Evolutionary conservation across 805 yeast genomes (phyloP).

Genomic region (Debaryomyces maramus): DNA sequence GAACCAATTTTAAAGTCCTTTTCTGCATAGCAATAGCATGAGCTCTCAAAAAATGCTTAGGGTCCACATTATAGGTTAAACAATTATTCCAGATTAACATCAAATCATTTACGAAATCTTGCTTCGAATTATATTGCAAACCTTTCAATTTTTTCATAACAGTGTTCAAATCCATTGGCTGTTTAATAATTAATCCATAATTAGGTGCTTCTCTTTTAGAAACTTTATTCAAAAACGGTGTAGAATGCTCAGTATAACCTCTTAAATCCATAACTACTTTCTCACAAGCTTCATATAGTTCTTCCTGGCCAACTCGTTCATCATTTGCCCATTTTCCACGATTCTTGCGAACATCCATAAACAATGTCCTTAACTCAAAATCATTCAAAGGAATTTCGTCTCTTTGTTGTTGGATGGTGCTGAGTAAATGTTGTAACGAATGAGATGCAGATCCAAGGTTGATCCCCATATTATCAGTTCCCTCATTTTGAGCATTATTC

Average conservation of each 20-base stretch:
- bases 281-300: conserved; percentile 95
- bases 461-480: conserved; percentile 24
- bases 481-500: conserved; percentile 9
- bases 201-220: conserved; percentile 98
- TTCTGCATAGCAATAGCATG: conserved; percentile 97
- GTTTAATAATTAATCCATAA: conserved; percentile 83
- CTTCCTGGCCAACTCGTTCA: conserved; percentile 95
- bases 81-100: conserved; percentile 97
- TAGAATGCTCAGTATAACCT: conserved; percentile 92
- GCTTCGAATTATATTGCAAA: conserved; percentile 79
- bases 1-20: conserved; percentile 71
- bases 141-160: conserved; percentile 86
- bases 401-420: conserved; percentile 75
- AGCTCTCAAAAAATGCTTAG: conserved; percentile 83
- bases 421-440: conserved; percentile 71
- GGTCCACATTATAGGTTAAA: conserved; percentile 89
- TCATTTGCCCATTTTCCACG: conserved; percentile 98
- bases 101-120: conserved; percentile 91
- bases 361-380: conserved; percentile 75
- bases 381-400: conserved; percentile 77
- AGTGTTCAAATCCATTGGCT: conserved; percentile 95
- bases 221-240: conserved; percentile 94
- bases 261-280: conserved; percentile 88
- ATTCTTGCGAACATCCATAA: conserved; percentile 91
- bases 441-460: conserved; percentile 40